Base-by-base conservation (phyloP, 306 rosid genomes). In the Fragaria ananassa region DNA sequence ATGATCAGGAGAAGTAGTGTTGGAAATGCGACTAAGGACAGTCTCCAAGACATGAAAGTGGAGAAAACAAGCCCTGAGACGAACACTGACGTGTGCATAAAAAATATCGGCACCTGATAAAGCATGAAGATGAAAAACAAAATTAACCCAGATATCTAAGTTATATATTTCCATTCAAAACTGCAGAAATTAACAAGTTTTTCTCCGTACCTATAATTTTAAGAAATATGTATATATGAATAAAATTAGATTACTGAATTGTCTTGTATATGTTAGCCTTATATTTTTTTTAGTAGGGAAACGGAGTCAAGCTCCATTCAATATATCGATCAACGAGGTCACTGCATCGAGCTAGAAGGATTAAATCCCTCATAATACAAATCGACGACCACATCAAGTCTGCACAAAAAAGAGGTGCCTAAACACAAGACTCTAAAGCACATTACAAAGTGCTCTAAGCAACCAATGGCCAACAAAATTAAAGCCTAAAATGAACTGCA, bases 51-150 rank as follows among this genome's bases (percentile, higher is more conserved):
- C 75, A 95, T 88, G 84, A 85, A 90, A 0, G 92, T 80, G 6
- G 98, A 85, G 79, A 94, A 94, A 1, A 80, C 91, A 0, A 92
- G 71, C 50, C 98, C 98, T 1, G 98, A 92, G 12, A 90, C 63
- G 77, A 95, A 95, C 57, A 96, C 92, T 72, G 98, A 86, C 2
- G 91, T 84, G 79, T 95, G 94, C 98, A 92, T 92, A 27, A 90
- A 67, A 81, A 95, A 95, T 67, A 87, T 78, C 1, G 98, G 98
- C 51, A 92, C 93, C 98, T 94, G 58, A 19, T 49, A 21, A 72
- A 4, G 29, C 37, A 25, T 60, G 37, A 49, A 72, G 44, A 37
- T 3, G 14, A 12, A 61, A 17, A 56, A 27, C 68, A 29, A 69
- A 63, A 31, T n/a, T 51, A 70, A 51, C 11, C 35, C 34, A 37